Conservation (phyloP, 2,329 filamentous ascomycete species). For the Botrytis galanthina region DNA sequence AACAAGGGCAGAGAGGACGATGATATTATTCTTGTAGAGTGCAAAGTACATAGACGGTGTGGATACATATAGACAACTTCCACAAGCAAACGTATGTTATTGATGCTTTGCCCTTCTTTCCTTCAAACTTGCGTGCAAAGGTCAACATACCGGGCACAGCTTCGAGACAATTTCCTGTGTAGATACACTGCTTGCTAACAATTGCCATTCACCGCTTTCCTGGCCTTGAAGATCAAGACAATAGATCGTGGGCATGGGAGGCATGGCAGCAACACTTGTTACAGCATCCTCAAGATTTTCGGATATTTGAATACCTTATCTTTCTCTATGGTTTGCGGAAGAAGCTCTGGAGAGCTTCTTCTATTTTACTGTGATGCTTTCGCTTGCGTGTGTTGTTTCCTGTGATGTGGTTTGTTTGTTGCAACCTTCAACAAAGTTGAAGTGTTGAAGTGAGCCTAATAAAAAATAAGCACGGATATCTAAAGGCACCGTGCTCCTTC, state of each 20-base stretch:
- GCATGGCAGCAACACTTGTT: neutral
- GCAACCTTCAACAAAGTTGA: neutral
- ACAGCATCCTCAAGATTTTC: neutral
- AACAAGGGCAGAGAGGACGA: neutral
- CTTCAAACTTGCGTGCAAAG: neutral
- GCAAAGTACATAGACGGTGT: neutral
- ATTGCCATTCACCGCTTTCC: neutral
- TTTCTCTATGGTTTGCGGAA: no score
- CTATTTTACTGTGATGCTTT: neutral
- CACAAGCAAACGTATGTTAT: neutral
- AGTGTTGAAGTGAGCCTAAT: neutral
- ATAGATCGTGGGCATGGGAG: neutral
- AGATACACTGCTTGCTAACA: neutral
- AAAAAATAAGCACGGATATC: neutral
- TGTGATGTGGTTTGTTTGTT: neutral
- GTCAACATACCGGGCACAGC: neutral
- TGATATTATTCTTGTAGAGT: neutral
- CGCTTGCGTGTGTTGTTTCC: neutral
- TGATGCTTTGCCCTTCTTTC: neutral
- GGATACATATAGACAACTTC: no score
- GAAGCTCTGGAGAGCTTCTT: neutral
- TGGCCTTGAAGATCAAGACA: neutral
- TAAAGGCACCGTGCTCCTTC: neutral
- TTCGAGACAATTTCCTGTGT: neutral
- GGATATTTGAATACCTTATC: rapidly evolving